A percentile compares a stretch with the other conserved stretches of the same genome.
Conservation (phyloP, 805 yeast species). For the Yarrowia alimentaria region DNA sequence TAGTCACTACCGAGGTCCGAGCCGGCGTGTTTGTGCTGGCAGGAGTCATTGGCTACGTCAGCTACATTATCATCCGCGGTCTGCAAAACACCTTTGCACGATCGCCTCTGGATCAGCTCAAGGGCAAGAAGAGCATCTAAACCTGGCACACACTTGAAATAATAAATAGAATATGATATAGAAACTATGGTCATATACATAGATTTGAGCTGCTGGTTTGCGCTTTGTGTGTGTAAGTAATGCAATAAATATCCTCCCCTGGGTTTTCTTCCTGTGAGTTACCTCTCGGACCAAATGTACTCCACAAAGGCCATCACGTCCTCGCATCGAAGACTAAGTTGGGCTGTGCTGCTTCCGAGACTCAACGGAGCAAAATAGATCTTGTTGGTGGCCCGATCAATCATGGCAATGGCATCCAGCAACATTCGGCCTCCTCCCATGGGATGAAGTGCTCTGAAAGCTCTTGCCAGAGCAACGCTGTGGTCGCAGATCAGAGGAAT, state of each 20-base stretch:
- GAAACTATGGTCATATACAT: no score
- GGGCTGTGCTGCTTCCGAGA: conserved; percentile 17
- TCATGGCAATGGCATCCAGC: conserved; percentile 37
- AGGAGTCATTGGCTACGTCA: conserved; percentile 31
- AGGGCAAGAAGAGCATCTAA: conserved; percentile 9
- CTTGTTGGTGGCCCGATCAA: conserved; percentile 32
- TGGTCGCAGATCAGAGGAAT: conserved; percentile 35
- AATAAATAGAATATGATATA: no score
- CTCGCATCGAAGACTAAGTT: conserved; percentile 13
- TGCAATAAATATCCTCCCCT: no score
- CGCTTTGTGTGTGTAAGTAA: no score
- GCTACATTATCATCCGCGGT: conserved; percentile 33
- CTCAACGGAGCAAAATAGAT: conserved; percentile 27
- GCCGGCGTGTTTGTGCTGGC: conserved; percentile 33
- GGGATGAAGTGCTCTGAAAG: conserved; percentile 38
- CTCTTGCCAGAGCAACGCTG: conserved; percentile 34
- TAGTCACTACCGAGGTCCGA: conserved; percentile 33
- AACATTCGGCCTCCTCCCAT: conserved; percentile 39
- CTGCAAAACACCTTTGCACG: conserved; percentile 30
- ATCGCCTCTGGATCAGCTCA: conserved; percentile 4
- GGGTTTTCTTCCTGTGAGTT: no score
- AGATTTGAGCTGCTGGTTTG: no score
- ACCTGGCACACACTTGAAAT: no score
- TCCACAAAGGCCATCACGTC: conserved; percentile 25
- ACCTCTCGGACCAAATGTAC: conserved; percentile 28